Conservation (phyloP, 2,329 filamentous ascomycete species). For the Emmonsia crescens region DNA sequence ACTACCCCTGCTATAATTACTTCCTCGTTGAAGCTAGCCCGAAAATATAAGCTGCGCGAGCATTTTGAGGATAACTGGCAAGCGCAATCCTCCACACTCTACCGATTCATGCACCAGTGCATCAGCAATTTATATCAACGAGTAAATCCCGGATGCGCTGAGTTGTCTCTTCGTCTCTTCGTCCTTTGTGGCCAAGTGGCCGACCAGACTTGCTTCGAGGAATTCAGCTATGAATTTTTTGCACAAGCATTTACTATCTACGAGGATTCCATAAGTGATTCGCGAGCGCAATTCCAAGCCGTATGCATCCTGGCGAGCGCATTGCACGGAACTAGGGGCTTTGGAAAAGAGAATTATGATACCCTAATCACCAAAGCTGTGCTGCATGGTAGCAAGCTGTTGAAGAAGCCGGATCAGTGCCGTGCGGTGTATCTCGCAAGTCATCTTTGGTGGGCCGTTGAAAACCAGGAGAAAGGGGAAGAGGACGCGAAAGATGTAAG, state of each 20-base stretch:
- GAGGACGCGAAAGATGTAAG: constrained; percentile 69
- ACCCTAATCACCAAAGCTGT: constrained; percentile 97
- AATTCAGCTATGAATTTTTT: constrained; percentile 96
- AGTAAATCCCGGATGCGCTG: constrained; percentile 70
- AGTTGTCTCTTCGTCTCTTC: constrained; percentile 81
- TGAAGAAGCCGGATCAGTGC: constrained; percentile 97
- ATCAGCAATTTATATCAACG: constrained; percentile 80
- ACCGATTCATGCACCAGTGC: constrained; percentile 89
- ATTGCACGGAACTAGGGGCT: constrained; percentile 77
- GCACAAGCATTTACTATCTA: constrained; percentile 97
- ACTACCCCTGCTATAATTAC: constrained; percentile 90
- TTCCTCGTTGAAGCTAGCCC: constrained; percentile 76
- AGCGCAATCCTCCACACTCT: constrained; percentile 65
- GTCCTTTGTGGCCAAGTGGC: constrained; percentile 86
- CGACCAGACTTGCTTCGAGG: constrained; percentile 82
- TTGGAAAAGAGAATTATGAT: constrained; percentile 96
- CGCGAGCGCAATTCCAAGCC: constrained; percentile 92
- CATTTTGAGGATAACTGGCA: constrained; percentile 72
- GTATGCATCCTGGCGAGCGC: constrained; percentile 89
- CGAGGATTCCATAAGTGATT: constrained; percentile 91
- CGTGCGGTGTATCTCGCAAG: constrained; percentile 92
- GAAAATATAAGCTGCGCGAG: constrained; percentile 79
- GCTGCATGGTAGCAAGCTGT: constrained; percentile 86
- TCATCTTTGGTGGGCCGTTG: constrained; percentile 95
- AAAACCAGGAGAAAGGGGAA: constrained; percentile 64